Base-by-base conservation (phyloP, 257 asterid species). In the Galeopsis tetrahit region DNA sequence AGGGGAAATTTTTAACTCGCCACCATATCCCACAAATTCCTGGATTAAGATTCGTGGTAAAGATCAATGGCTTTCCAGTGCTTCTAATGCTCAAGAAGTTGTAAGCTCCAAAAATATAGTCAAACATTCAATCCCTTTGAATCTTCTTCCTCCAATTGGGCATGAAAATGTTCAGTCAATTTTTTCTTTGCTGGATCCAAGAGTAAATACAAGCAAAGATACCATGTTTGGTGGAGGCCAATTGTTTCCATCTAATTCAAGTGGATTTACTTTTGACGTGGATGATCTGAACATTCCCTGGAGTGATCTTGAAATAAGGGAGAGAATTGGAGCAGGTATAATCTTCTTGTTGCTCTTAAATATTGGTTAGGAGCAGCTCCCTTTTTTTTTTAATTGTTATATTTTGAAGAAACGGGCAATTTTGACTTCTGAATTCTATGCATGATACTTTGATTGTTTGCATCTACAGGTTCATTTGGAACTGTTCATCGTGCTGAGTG, bases 401-500 rank as follows among this genome's bases (percentile, higher is more conserved):
- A 59, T 51, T 34, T 14, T 46, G 52, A 49, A 51, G 53, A 58
- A 69, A 64, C 35, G 59, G 32, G 51, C 69, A 51, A 65, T 56
- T 17, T 31, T 36, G 21, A 67, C 34, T 39, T 39, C 73, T 59
- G 60, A 49, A 70, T 55, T 55, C 55, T 75, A 43, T 70, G 77
- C 71, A 42, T 76, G 62, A 66, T 62, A 63, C 34, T 58, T 46
- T 71, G 62, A 6, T 36, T 63, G 63, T 70, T 79, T 53, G 51
- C 71, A 74, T 79, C 81, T 52, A 34, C 89, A 95, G 99, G 99
- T 76, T 95, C 99, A 56, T 95, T 95, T 84, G 99, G 99, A 69
- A 90, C 87, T 11, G 99, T 95, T 56, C 97, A 90, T 73, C 99
- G 97, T 75, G 99, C 96, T 82, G 99, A 92, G 77, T 95, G 99